phyloP scores from a whole-genome alignment of 2,329 filamentous ascomycete species.

The Fusarium proliferatum region DNA sequence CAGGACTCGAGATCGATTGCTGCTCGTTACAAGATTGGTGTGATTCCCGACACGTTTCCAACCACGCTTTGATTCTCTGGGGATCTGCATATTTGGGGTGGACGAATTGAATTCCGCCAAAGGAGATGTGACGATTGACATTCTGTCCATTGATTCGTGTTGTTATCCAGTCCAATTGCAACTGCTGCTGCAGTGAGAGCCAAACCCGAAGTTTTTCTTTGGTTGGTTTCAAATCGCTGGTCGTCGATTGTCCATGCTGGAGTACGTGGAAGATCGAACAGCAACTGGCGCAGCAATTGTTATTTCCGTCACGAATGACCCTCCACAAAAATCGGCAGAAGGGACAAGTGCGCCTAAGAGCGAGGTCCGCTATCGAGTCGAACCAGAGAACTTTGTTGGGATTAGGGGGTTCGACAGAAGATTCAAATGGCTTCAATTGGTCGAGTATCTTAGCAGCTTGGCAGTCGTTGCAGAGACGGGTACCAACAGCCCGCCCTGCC shows the following conservation, averaged over 20 bases:
- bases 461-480: neutral
- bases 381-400: accelerated
- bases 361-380: neutral
- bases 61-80: neutral
- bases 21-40: neutral
- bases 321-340: neutral
- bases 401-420: neutral
- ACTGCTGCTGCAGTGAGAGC: neutral
- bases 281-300: neutral
- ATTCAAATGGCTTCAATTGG: neutral
- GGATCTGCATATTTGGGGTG: neutral
- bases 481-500: neutral
- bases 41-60: neutral
- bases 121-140: neutral
- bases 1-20: neutral
- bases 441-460: neutral
- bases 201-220: accelerated
- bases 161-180: neutral
- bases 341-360: neutral
- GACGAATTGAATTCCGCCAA: neutral
- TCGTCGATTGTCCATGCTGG: neutral
- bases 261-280: accelerated
- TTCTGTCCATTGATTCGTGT: neutral
- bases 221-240: neutral
- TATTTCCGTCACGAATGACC: neutral